These are phyloP conservation scores for Penicillium sp. DNA, from an alignment of 2,329 filamentous ascomycete genomes.

Conservation along the genomic window DNA sequence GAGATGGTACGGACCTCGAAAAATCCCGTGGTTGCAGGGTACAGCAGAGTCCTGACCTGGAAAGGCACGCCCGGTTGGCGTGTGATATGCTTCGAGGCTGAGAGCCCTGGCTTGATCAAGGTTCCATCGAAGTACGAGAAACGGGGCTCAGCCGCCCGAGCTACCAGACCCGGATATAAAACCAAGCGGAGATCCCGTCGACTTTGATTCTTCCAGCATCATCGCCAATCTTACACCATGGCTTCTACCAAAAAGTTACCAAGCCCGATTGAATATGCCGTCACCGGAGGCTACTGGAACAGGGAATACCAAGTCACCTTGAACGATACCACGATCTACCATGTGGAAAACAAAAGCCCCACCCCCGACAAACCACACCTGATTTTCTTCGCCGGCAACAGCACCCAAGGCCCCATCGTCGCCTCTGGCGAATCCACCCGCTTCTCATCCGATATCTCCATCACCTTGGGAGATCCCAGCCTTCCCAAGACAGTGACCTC, in stretches of 20 bases:
- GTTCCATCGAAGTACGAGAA: too few relatives aligned
- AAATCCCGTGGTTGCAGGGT: too few relatives aligned
- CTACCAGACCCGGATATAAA: too few relatives aligned
- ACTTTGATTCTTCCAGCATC: too few relatives aligned
- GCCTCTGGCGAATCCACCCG: background rate
- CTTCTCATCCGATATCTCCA: slow-evolving; percentile 9
- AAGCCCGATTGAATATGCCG: background rate
- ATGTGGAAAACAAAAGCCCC: slow-evolving; percentile 5
- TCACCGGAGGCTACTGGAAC: slow-evolving; percentile 7
- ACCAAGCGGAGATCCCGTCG: too few relatives aligned
- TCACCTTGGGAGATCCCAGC: slow-evolving; percentile 2
- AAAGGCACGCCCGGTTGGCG: too few relatives aligned
- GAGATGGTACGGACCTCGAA: too few relatives aligned
- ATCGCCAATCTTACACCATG: background rate
- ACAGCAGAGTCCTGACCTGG: too few relatives aligned
- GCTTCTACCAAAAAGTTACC: background rate
- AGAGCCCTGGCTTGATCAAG: too few relatives aligned
- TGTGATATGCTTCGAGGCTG: too few relatives aligned
- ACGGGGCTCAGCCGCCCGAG: too few relatives aligned
- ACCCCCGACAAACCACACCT: slow-evolving; percentile 5
- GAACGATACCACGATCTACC: background rate
- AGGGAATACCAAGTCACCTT: slow-evolving; percentile 3
- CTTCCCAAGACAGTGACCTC: background rate
- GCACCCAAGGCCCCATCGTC: slow-evolving; percentile 5
- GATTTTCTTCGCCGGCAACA: slow-evolving; percentile 5